Evolutionary conservation across 345 rosid genomes (phyloP), one percentile per base, ranked within the genome.

Genomic region (Syzygium jambos): DNA sequence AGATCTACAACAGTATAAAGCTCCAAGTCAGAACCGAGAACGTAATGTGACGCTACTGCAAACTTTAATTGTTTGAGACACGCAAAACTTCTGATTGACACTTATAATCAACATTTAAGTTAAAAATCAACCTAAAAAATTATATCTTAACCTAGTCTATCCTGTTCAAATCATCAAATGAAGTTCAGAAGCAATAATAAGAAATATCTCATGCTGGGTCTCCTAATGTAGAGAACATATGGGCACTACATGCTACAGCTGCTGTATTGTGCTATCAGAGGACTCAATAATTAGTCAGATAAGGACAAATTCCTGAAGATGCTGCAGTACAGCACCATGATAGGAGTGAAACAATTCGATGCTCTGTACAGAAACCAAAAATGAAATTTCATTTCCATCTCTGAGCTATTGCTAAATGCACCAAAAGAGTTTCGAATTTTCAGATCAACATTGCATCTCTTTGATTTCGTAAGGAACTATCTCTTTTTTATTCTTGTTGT

Each of bases 1-100:
- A 93, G 86, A 85, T 93, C 96, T 93, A 93, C 87, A 61, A 65
- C 54, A 54, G 83, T 19, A n/a, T 73, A 34, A 38, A 78, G n/a
- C 56, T 54, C 52, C 17, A 77, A 30, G 27, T 55, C 30, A 41
- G 29, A 77, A 82, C 51, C 30, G 43, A 51, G 63, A 41, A 34
- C 38, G 29, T 51, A 17, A 54, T 25, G 46, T 13, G 46, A 38
- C 23, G 1, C 22, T 10, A 21, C 43, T 17, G 41, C 57, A 52
- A 22, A 51, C 25, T 23, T 23, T 7, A 22, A 11, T 14, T 3
- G 27, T 55, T 52, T 52, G 85, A 53, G 65, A 43, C n/a, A 29
- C 34, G 43, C 46, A 46, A 68, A 13, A 17, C 80, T 68, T 34
- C 80, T 21, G 13, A 34, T 34, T 21, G 80, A 73, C 25, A 34